A percentile compares a stretch with the other conserved stretches of the same genome.
phyloP scores from a whole-genome alignment of 2,329 filamentous ascomycete genomes.

The Fusarium sp. region DNA sequence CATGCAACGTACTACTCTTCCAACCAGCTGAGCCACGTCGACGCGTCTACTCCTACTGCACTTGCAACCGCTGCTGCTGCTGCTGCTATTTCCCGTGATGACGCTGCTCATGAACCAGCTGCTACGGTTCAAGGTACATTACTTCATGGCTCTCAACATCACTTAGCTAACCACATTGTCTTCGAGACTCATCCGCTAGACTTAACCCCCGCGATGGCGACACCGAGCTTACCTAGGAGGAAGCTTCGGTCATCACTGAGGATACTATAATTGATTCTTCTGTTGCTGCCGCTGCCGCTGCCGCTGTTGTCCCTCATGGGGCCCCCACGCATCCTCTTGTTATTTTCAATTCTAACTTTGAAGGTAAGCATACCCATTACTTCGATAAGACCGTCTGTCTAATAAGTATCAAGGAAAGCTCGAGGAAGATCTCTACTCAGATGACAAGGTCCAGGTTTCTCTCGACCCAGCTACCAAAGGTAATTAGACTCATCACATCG shows the following conservation, averaged over 20 bases:
- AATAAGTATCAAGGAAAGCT: not conserved
- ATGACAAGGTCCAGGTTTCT: not conserved
- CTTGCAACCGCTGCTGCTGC: not conserved
- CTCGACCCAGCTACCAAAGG: too few species aligned
- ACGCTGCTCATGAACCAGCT: not conserved
- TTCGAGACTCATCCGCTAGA: not conserved
- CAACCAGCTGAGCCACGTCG: not conserved
- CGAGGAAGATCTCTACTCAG: not conserved
- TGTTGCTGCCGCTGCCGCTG: too few species aligned
- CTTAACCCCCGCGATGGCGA: not conserved
- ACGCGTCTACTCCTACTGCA: not conserved
- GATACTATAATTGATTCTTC: not conserved
- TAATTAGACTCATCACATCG: too few species aligned
- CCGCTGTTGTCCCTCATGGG: not conserved
- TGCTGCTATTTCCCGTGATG: not conserved
- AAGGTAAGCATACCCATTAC: not conserved
- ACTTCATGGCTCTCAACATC: not conserved
- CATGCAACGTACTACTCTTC: not conserved
- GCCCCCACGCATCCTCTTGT: not conserved
- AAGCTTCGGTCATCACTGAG: not conserved
- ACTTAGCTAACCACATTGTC: not conserved
- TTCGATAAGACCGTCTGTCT: not conserved
- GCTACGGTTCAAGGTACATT: not conserved
- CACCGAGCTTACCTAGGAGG: not conserved
- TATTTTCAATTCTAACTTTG: not conserved